Evolutionary conservation across 345 rosid genomes (phyloP), one percentile per base, ranked within the genome.

Genomic region (Camelina hispida): DNA sequence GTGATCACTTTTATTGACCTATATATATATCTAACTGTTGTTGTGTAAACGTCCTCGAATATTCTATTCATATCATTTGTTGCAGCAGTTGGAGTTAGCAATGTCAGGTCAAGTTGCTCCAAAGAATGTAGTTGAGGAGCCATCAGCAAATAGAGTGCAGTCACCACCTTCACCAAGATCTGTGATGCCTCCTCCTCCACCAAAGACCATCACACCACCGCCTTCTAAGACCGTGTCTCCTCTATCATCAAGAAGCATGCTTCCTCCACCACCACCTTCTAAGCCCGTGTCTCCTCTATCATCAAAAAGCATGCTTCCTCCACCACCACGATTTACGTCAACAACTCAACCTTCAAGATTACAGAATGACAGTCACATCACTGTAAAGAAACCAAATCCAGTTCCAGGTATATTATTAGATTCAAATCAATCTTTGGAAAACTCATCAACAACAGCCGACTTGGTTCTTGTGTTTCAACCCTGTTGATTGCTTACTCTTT

Each of bases 301-400:
- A 5, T 37, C 82, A 28, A 71, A 52, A 25, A 81, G 66, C 51
- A 50, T 50, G 74, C 74, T 1, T 64, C 76, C 80, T 64, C 80
- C 81, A 71, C 86, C 85, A 17, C 93, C 91, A 23, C 84, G 87
- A 61, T 83, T 88, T 72, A 75, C 67, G 11, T 63, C 85, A 6
- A 47, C 82, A 28, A 66, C 71, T 11, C 68, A 82, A 15, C 47
- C 78, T 54, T 59, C 70, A 22, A 80, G 60, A 47, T 54, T 10
- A 43, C 80, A 71, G 16, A 85, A 71, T 12, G 86, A 78, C 34
- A 84, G 80, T 68, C 76, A 46, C 53, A 59, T 20, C 17, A 22
- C 55, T 68, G 17, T 57, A 66, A 72, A 69, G 54, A 76, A 71
- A 77, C 78, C 81, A 56, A 86, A 68, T 53, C 73, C 75, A 71